Conservation (phyloP, 768 basidiomycete species). For the Pilatotrama ljubarskyi region DNA sequence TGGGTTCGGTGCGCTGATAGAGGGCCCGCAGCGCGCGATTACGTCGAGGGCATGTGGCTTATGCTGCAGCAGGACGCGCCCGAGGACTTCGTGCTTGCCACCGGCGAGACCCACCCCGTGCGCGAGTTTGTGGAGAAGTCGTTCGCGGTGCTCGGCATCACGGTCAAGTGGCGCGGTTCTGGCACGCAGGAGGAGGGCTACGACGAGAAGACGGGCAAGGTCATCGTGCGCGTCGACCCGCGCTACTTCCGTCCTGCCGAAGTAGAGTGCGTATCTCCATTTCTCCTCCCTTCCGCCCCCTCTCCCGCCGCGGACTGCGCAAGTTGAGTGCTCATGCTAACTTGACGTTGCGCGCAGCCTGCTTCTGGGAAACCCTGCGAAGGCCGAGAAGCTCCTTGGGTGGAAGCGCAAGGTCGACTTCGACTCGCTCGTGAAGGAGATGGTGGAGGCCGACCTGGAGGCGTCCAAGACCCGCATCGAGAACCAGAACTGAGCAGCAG, state of each 20-base stretch:
- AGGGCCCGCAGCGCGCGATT: conserved; percentile 63
- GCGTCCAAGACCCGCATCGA: conserved; percentile 74
- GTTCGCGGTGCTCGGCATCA: conserved; percentile 66
- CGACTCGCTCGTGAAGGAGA: conserved; percentile 83
- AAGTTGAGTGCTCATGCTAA: background rate
- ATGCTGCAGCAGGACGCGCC: conserved; percentile 87
- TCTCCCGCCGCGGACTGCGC: background rate
- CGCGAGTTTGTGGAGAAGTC: conserved; percentile 91
- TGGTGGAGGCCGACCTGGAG: conserved; percentile 83
- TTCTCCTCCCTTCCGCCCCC: background rate
- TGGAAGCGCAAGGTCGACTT: conserved; percentile 91
- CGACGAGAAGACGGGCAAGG: conserved; percentile 64
- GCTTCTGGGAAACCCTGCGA: conserved; percentile 83
- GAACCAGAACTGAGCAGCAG: conserved; percentile 65
- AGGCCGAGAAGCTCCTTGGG: conserved; percentile 84
- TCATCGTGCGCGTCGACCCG: conserved; percentile 82
- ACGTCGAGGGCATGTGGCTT: conserved; percentile 97
- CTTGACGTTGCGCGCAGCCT: conserved; percentile 47
- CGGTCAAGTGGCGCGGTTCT: conserved; percentile 76
- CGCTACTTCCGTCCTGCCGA: conserved; percentile 94
- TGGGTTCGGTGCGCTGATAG: conserved; percentile 12
- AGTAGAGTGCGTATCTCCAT: conserved; percentile 71
- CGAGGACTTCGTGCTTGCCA: conserved; percentile 93
- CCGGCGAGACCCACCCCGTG: conserved; percentile 94
- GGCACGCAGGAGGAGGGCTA: conserved; percentile 80